Evolutionary conservation across 305 asterid species (phyloP), one percentile per base, ranked within the genome.

Genomic region (Fraxinus angustifolia): DNA sequence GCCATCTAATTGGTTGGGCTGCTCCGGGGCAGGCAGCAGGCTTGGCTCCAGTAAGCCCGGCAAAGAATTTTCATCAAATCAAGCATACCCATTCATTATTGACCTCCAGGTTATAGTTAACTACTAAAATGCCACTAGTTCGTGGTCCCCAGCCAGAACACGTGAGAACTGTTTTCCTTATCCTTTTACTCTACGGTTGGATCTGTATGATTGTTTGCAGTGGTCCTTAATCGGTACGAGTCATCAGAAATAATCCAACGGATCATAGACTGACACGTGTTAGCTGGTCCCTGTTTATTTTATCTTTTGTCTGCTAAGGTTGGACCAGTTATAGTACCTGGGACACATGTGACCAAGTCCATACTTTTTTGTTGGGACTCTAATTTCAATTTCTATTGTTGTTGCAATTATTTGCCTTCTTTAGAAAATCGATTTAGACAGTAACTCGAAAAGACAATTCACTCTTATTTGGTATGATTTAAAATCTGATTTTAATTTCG

Each of bases 1-100:
- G 86, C 85, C 84, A 70, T 84, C 88, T 79, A 79, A 82, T 88
- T 86, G 90, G 91, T 84, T 86, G 93, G 73, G 89, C 89, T 90
- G 93, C 86, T 86, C 82, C 88, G 85, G 85, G 79, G 87, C 92
- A 86, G 86, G 89, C 91, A 90, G 81, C 36, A 67, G 36, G 36
- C 34, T 26, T 67, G 73, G 73, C 73, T 67, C 73, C 73, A 67
- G 73, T 28, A 30, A 4, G 8, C 73, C 73, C 73, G 73, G 73
- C 73, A 67, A 35, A 58, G 79, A 82, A 81, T 84, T 80, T 74
- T 76, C 74, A 4, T 67, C 38, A 70, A 35, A 60, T 21, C 76
- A 11, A 6, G 6, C 11, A 7, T 45, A 45, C 4, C n/a, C 71
- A 3, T 65, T 65, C 3, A 30, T 10, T 30, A 11, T 30, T 67